phyloP scores from a whole-genome alignment of 1,284 basidiomycete species.

The Leccinum subrobustum region DNA sequence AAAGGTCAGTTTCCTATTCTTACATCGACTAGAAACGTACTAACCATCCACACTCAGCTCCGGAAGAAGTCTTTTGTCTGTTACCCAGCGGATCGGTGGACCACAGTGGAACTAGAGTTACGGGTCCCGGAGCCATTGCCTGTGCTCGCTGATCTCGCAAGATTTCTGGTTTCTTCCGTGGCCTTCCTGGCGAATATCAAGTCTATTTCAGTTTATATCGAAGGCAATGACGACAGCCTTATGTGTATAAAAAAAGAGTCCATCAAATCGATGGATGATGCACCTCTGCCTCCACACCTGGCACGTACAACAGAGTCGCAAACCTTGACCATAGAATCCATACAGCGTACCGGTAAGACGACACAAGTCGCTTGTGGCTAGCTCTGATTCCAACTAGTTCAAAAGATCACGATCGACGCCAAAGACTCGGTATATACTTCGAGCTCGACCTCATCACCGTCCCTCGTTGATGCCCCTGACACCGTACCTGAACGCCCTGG shows the following conservation, averaged over 20 bases:
- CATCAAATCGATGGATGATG: neutral
- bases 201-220: conserved; percentile 74
- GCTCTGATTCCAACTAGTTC: conserved; percentile 12
- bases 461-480: neutral
- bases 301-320: neutral
- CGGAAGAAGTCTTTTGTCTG: conserved; percentile 46
- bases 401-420: conserved; percentile 13
- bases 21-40: conserved; percentile 37
- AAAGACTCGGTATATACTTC: conserved; percentile 13
- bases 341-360: conserved; percentile 10
- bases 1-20: conserved; percentile 1
- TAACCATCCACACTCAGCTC: conserved; percentile 1
- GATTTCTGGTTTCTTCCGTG: conserved; percentile 88
- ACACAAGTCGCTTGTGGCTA: neutral
- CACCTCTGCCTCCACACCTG: neutral
- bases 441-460: neutral
- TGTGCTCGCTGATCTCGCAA: conserved; percentile 60
- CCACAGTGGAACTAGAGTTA: conserved; percentile 14
- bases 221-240: conserved; percentile 73
- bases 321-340: conserved; percentile 9
- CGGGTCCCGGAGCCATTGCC: conserved; percentile 75
- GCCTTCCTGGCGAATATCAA: conserved; percentile 86
- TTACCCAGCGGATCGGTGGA: conserved; percentile 47
- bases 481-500: neutral
- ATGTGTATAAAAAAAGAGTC: conserved; percentile 64